phyloP scores from a whole-genome alignment of 345 rosid species.

The Noccaea caerulescens region DNA sequence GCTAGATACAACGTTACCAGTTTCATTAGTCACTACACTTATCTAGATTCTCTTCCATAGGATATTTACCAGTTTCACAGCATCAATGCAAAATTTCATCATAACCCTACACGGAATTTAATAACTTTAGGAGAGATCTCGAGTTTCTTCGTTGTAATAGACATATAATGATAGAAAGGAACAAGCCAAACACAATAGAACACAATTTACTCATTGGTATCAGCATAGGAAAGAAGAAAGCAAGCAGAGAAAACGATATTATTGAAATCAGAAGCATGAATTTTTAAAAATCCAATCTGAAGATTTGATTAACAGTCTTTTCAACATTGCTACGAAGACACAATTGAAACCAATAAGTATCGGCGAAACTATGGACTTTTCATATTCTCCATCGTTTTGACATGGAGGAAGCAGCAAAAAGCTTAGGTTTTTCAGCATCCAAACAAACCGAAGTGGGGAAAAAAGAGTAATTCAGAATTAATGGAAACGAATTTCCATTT shows the following conservation, averaged over 20 bases:
- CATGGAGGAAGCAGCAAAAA: constrained; percentile 17
- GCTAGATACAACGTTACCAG: not conserved
- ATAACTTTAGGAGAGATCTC: constrained; percentile 1
- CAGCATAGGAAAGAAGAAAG: constrained; percentile 14
- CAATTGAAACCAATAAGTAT: not conserved
- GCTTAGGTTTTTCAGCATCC: constrained; percentile 27
- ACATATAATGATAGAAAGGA: not conserved
- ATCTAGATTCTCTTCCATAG: no score
- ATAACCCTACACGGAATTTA: not conserved
- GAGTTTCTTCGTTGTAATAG: not conserved
- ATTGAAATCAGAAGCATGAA: constrained; percentile 1
- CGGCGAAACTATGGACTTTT: not conserved
- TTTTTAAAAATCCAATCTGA: not conserved
- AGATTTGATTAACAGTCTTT: not conserved
- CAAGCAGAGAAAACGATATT: not conserved
- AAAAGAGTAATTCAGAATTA: not conserved
- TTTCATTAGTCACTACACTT: no score
- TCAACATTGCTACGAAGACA: not conserved
- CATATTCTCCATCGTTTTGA: not conserved
- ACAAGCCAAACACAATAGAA: not conserved
- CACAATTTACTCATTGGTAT: constrained; percentile 1
- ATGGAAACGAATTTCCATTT: not conserved
- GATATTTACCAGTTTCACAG: not conserved
- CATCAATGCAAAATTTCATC: not conserved
- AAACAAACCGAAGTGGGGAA: constrained; percentile 25